Evolutionary conservation across 2,329 filamentous ascomycete species (phyloP).

Genomic region (Torrubiella hemipterigena): DNA sequence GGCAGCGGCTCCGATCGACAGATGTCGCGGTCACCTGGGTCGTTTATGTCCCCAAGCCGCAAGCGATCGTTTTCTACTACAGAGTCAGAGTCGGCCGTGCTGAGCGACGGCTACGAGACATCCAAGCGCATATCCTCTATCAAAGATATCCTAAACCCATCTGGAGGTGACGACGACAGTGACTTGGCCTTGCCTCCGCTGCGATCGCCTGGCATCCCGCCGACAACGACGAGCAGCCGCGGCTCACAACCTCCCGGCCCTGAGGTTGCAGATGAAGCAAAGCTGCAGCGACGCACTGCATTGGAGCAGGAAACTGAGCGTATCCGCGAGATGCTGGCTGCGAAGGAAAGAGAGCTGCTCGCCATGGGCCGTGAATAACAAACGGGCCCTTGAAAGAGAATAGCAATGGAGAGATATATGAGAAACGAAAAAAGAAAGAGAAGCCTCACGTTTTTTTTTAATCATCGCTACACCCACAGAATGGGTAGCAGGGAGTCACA

Average conservation of each 20-base stretch:
- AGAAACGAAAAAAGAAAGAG: not conserved
- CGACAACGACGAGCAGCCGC: conserved; percentile 19
- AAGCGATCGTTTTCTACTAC: conserved; percentile 58
- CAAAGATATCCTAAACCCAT: conserved; percentile 60
- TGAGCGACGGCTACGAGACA: conserved; percentile 27
- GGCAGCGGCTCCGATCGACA: conserved; percentile 32
- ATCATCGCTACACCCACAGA: too few species aligned
- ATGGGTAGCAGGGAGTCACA: too few species aligned
- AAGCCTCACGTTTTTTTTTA: not conserved
- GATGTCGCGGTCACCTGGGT: conserved; percentile 47
- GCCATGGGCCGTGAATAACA: not conserved
- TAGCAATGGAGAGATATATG: too few species aligned
- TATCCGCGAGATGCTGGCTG: conserved; percentile 61
- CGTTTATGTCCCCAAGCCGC: conserved; percentile 45
- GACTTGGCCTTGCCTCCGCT: conserved; percentile 30
- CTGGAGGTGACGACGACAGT: conserved; percentile 19
- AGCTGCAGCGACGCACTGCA: conserved; percentile 50
- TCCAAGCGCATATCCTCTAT: conserved; percentile 61
- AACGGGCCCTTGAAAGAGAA: too few species aligned
- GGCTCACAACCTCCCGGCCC: conserved; percentile 15
- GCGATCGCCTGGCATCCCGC: conserved; percentile 28
- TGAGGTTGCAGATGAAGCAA: conserved; percentile 37
- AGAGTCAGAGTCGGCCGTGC: conserved; percentile 35
- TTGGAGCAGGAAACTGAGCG: conserved; percentile 62
- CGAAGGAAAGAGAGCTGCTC: conserved; percentile 59